These are phyloP conservation scores for Saccharomyces eubayanus DNA, from an alignment of 805 yeast genomes.

Conservation along the genomic window DNA sequence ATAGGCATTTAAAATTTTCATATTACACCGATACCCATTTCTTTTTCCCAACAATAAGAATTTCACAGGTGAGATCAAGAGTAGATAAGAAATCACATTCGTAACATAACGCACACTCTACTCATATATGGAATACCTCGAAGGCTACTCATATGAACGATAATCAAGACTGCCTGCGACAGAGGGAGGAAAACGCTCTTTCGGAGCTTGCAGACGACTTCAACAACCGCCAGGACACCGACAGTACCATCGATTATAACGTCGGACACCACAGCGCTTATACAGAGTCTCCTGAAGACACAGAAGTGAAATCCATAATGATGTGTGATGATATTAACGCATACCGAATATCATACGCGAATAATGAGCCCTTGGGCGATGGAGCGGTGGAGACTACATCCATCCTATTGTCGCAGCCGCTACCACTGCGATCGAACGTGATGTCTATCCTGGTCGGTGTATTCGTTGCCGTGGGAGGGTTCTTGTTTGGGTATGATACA, in stretches of 20 bases:
- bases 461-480: constrained; percentile 62
- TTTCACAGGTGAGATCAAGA: background rate
- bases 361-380: background rate
- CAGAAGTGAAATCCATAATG: background rate
- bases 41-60: background rate
- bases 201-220: background rate
- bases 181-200: background rate
- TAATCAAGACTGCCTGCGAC: background rate
- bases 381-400: constrained; percentile 13
- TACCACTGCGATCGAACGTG: constrained; percentile 40
- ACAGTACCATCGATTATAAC: background rate
- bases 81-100: background rate
- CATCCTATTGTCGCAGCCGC: constrained; percentile 21
- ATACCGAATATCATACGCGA: background rate
- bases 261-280: background rate
- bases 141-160: background rate
- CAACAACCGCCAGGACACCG: background rate
- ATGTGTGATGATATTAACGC: background rate
- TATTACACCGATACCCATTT: background rate
- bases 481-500: constrained; percentile 61
- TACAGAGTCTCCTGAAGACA: background rate
- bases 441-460: constrained; percentile 53
- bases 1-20: too few relatives aligned
- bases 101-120: background rate
- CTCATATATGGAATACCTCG: background rate